Evolutionary conservation across 2,329 filamentous ascomycete species (phyloP).

Genomic region (Aureobasidium zeae): DNA sequence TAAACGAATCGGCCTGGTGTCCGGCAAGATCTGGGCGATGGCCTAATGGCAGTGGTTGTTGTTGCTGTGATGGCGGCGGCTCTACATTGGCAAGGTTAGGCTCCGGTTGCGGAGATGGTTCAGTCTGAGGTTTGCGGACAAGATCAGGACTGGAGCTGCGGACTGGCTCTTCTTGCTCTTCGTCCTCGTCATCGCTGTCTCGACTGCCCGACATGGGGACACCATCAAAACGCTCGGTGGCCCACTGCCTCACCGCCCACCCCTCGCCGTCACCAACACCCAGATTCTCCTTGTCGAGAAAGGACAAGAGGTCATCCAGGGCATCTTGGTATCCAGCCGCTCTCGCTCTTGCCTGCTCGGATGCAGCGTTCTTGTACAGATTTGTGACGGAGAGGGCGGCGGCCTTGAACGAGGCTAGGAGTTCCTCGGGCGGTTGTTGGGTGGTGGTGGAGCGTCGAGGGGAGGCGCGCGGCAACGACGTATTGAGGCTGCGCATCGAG

Average conservation of each 20-base stretch:
- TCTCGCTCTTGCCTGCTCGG: conserved; percentile 65
- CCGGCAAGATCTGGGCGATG: conserved; percentile 25
- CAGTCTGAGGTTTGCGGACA: conserved; percentile 22
- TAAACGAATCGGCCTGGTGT: conserved; percentile 54
- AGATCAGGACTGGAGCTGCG: conserved; percentile 32
- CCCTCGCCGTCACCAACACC: conserved; percentile 73
- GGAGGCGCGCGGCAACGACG: conserved; percentile 48
- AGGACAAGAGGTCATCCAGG: conserved; percentile 76
- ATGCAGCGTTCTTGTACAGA: conserved; percentile 83
- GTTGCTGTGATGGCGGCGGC: background rate
- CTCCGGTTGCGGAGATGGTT: conserved; percentile 28
- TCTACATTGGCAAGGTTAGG: conserved; percentile 18
- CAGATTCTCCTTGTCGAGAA: conserved; percentile 73
- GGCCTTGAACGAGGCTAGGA: conserved; percentile 82
- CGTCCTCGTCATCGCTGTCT: conserved; percentile 60
- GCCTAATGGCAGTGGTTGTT: conserved; percentile 16
- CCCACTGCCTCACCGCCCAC: conserved; percentile 56
- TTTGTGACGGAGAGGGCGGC: conserved; percentile 92
- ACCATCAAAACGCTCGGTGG: conserved; percentile 59
- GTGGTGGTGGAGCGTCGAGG: conserved; percentile 29
- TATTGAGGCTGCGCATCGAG: conserved; percentile 55
- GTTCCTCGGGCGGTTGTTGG: conserved; percentile 34
- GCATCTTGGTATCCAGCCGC: conserved; percentile 88
- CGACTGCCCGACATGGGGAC: conserved; percentile 37
- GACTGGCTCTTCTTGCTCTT: conserved; percentile 48